Evolutionary conservation across 2,329 filamentous ascomycete species (phyloP).

Genomic region (Colletotrichum gigasporum): DNA sequence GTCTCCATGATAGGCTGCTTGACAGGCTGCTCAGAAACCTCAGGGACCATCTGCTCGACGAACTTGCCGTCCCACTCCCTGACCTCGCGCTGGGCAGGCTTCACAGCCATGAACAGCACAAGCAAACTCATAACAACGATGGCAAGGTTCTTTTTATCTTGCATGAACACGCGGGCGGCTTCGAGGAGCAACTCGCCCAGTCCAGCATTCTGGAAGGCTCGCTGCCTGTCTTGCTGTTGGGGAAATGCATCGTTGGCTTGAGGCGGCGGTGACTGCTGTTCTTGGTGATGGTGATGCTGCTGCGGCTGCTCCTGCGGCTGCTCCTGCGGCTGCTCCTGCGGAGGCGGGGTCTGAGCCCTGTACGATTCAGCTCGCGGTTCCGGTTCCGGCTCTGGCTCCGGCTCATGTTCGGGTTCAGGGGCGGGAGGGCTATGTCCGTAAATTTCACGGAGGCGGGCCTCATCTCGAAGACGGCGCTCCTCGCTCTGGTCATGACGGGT

Average conservation of each 20-base stretch:
- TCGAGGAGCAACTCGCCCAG: slow-evolving; percentile 64
- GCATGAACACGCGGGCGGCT: slow-evolving; percentile 61
- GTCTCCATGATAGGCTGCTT: slow-evolving; percentile 9
- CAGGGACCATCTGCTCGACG: slow-evolving; percentile 32
- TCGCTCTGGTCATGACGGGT: slow-evolving; percentile 36
- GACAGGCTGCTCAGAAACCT: slow-evolving; percentile 3
- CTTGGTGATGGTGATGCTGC: slow-evolving; percentile 35
- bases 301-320: slow-evolving; percentile 34
- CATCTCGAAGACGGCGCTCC: slow-evolving; percentile 53
- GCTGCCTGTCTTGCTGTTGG: slow-evolving; percentile 32
- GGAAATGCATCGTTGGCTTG: slow-evolving; percentile 41
- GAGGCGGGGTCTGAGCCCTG: neutral
- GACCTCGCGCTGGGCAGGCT: slow-evolving; percentile 36
- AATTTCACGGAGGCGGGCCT: slow-evolving; percentile 63
- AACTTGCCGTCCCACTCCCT: slow-evolving; percentile 36
- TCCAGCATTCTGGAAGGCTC: slow-evolving; percentile 52
- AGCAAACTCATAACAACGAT: slow-evolving; percentile 64
- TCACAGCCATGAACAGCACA: slow-evolving; percentile 59
- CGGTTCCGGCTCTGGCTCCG: slow-evolving; percentile 20
- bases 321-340: slow-evolving; percentile 3
- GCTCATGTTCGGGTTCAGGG: slow-evolving; percentile 17
- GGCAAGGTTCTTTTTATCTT: slow-evolving; percentile 68
- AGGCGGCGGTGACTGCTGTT: slow-evolving; percentile 34
- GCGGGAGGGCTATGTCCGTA: slow-evolving; percentile 52
- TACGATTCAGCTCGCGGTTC: slow-evolving; percentile 9